These are phyloP conservation scores for Haplographium delicatum DNA, from an alignment of 495 filamentous ascomycete species.

Conservation along the genomic window DNA sequence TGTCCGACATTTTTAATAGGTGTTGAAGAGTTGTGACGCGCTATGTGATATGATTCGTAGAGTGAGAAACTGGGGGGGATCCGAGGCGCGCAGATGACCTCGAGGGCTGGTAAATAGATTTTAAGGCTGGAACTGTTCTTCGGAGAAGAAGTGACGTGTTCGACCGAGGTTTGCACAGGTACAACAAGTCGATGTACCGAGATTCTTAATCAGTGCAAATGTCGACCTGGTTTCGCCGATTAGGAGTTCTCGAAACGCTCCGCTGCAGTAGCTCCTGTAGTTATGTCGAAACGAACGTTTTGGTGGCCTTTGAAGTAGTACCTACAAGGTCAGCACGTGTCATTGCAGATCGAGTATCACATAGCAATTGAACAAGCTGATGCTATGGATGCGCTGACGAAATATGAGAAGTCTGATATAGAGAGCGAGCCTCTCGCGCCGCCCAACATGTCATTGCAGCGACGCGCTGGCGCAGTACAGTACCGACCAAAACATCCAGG, in stretches of 20 bases:
- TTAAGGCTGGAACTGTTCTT: constrained; percentile 21
- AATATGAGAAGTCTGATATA: constrained; percentile 13
- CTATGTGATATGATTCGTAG: constrained; percentile 23
- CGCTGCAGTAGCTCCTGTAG: constrained; percentile 25
- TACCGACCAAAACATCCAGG: neutral
- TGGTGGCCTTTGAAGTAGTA: constrained; percentile 20
- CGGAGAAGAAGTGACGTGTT: constrained; percentile 21
- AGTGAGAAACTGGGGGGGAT: neutral
- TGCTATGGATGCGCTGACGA: constrained; percentile 20
- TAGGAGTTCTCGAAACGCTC: constrained; percentile 22
- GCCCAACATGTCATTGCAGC: constrained; percentile 16
- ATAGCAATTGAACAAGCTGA: constrained; percentile 21
- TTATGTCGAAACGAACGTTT: constrained; percentile 25
- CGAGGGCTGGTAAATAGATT: constrained; percentile 22
- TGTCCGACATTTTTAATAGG: constrained; percentile 24
- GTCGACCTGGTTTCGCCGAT: constrained; percentile 14
- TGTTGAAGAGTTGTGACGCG: too few relatives aligned
- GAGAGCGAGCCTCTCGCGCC: neutral
- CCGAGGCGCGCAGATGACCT: constrained; percentile 26
- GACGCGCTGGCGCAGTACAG: constrained; percentile 18
- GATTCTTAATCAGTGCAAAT: constrained; percentile 7
- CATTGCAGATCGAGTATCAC: constrained; percentile 25
- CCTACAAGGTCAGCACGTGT: constrained; percentile 29
- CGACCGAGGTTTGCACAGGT: constrained; percentile 25
- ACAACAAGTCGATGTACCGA: constrained; percentile 18